Evolutionary conservation across 1,139 yeast species (phyloP).

Genomic region (Yamadazyma spencermartinsiae): DNA sequence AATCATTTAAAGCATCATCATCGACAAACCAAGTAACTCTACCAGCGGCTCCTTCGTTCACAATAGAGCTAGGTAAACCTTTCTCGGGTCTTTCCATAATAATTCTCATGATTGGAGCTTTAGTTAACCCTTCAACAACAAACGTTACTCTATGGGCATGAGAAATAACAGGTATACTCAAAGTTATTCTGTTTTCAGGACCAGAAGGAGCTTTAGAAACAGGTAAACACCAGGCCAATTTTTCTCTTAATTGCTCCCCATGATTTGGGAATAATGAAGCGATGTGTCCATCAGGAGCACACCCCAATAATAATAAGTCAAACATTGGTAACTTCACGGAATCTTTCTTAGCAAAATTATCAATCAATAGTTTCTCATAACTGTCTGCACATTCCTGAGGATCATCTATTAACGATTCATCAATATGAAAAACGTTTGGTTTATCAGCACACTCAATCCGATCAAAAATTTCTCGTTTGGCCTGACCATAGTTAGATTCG

Average conservation of each 20-base stretch:
- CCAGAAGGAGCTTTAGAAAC: conserved; percentile 92
- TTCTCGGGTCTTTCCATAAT: conserved; percentile 98
- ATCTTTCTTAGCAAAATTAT: conserved; percentile 94
- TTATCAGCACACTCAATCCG: conserved; percentile 49
- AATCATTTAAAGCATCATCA: conserved; percentile 88
- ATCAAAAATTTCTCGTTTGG: conserved; percentile 80
- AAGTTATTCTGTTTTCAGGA: conserved; percentile 83
- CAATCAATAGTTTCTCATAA: conserved; percentile 82
- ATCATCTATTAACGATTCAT: conserved; percentile 72
- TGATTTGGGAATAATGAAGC: conserved; percentile 95
- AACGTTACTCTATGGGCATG: conserved; percentile 92
- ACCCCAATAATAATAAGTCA: conserved; percentile 85
- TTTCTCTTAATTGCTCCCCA: conserved; percentile 79
- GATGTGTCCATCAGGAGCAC: conserved; percentile 99
- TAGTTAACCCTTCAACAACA: conserved; percentile 94
- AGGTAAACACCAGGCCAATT: conserved; percentile 95
- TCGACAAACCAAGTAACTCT: conserved; percentile 98
- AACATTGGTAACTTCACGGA: conserved; percentile 94
- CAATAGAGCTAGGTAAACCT: conserved; percentile 91
- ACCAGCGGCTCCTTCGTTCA: conserved; percentile 95
- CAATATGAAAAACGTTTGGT: conserved; percentile 82
- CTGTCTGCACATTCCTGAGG: conserved; percentile 94
- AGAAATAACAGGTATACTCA: conserved; percentile 92
- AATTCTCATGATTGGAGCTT: conserved; percentile 88
- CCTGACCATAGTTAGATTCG: conserved; percentile 88